Base-by-base conservation (phyloP, 805 yeast genomes). In the Candida germanica region DNA sequence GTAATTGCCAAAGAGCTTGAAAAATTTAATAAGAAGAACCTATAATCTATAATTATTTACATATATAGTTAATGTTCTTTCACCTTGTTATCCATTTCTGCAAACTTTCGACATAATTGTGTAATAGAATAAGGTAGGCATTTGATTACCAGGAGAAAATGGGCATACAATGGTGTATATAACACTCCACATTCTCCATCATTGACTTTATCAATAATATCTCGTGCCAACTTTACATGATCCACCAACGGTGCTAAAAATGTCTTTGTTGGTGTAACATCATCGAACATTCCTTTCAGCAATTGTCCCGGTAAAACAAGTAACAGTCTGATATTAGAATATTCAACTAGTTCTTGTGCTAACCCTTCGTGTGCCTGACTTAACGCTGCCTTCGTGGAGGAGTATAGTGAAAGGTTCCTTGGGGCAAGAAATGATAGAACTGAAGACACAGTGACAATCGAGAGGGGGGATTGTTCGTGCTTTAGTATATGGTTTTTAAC, bases 261-360 rank as follows among this genome's bases (percentile, higher is more conserved):
- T 20, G 42, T 43, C 27, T 56, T 53, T 6, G 66, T 56, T 3
- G 72, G 70, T 2, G 50, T 44, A 6, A 73, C 69, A 44, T 74
- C 78, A 2, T 47, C 44, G 44, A 76, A 76, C 80, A 76, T 73
- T 7, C 47, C 50, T 0, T 77, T 61, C 29, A 63, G 56, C 20
- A 76, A 49, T 48, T 76, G 81, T 2, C 82, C 82, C 0, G 80
- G 78, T 2, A 64, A 41, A 5, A 75, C 67, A 8, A 69, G 49
- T 11, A 71, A 55, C 19, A 66, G 42, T 4, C 64, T 47, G 3
- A 74, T 47, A 1, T 35, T 32, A 0, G 61, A 50, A 23, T 33
- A 31, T 2, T 39, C 41, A 2, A 30, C 31, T 5, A 64, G 35
- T 41, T 76, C 82, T 28, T 60, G 60, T 3, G 61, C 40, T 19